A percentile compares a stretch with the other conserved stretches of the same genome.
Conservation (phyloP, 345 rosid genomes). For the Cardamine chenopodiifolia region DNA sequence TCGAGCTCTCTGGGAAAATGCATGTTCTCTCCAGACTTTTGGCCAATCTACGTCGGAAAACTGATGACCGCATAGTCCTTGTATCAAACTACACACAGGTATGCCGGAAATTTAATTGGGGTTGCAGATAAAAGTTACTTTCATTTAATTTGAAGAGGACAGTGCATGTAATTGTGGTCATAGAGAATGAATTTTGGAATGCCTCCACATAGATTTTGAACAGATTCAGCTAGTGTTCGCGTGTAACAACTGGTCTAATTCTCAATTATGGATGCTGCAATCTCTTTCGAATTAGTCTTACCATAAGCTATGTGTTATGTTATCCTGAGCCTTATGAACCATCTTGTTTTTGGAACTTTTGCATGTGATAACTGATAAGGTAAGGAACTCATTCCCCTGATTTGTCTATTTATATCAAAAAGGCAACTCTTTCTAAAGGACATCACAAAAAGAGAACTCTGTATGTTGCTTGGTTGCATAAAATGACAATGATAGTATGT, state of each 20-base stretch:
- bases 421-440: slow-evolving; percentile 14
- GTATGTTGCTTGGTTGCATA: slow-evolving; percentile 22
- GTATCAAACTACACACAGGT: slow-evolving; percentile 99
- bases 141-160: slow-evolving; percentile 4
- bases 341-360: slow-evolving; percentile 4
- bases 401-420: slow-evolving; percentile 18
- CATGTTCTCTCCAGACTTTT: slow-evolving; percentile 89
- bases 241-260: not conserved
- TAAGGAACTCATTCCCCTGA: slow-evolving; percentile 1
- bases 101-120: slow-evolving; percentile 17
- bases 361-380: slow-evolving; percentile 13
- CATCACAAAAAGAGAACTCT: not conserved
- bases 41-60: slow-evolving; percentile 76
- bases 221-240: slow-evolving; percentile 15
- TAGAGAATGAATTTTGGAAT: slow-evolving; percentile 1
- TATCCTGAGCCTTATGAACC: slow-evolving; percentile 18
- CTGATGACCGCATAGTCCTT: slow-evolving; percentile 92
- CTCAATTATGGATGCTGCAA: slow-evolving; percentile 1
- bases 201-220: slow-evolving; percentile 23
- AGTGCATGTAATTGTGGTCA: slow-evolving; percentile 19
- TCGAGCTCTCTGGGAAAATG: slow-evolving; percentile 98
- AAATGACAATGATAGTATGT: slow-evolving; percentile 18
- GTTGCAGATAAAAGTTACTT: slow-evolving; percentile 15
- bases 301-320: slow-evolving; percentile 24
- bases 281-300: slow-evolving; percentile 17